Percentiles rank a stretch among this genome's conserved stretches.
These are phyloP conservation scores for Hylodesmum podocarpum DNA, from an alignment of 306 rosid species.

Conservation along the genomic window DNA sequence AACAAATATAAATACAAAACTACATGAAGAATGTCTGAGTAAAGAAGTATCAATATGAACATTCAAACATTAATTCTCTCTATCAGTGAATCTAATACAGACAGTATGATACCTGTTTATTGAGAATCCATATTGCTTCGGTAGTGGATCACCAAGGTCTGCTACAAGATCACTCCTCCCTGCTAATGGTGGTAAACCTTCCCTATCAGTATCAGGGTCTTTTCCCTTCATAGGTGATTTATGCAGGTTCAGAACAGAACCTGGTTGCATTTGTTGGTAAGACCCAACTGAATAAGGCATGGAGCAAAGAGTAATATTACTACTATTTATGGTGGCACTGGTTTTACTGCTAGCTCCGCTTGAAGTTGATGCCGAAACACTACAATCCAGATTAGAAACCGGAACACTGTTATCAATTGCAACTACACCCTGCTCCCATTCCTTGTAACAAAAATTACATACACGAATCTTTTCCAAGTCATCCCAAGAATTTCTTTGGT, in stretches of 20 bases:
- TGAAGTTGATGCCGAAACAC: constrained; percentile 56
- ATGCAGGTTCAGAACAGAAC: constrained; percentile 47
- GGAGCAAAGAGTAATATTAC: constrained; percentile 63
- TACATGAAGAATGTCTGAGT: constrained; percentile 1
- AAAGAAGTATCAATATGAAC: constrained; percentile 24
- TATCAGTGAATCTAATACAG: constrained; percentile 16
- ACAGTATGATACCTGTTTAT: constrained; percentile 47
- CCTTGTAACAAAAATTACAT: constrained; percentile 88
- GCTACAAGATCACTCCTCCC: constrained; percentile 51
- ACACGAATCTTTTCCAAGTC: constrained; percentile 82
- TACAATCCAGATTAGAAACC: constrained; percentile 49
- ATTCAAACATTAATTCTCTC: background rate
- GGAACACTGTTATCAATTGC: constrained; percentile 43
- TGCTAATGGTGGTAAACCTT: constrained; percentile 38
- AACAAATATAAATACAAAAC: constrained; percentile 20
- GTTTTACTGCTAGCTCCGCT: constrained; percentile 68
- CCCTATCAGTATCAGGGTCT: constrained; percentile 43
- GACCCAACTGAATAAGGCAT: constrained; percentile 54
- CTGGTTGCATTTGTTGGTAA: constrained; percentile 48
- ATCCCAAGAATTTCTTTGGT: constrained; percentile 43
- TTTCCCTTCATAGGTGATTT: constrained; percentile 52
- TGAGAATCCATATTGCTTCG: constrained; percentile 41
- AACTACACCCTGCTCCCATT: constrained; percentile 62
- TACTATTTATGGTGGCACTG: constrained; percentile 64
- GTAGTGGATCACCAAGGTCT: constrained; percentile 43